These are phyloP conservation scores for Asterella californica DNA, from an alignment of 225 moss, liverwort and hornwort species.

Conservation along the genomic window DNA sequence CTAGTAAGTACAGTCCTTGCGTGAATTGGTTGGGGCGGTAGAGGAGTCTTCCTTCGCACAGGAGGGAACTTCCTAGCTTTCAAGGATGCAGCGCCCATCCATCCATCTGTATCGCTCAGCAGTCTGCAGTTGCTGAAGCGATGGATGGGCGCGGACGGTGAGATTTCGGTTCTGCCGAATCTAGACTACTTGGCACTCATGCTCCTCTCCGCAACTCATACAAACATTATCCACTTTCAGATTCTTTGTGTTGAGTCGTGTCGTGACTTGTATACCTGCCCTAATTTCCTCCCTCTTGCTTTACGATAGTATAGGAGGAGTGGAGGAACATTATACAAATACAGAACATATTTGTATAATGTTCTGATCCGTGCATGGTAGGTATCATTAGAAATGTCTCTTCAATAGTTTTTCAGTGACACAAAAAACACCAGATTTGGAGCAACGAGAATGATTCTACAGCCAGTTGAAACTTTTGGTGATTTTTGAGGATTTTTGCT, in stretches of 20 bases:
- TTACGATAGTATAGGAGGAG: too few species aligned
- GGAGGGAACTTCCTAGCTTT: background rate
- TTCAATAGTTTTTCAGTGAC: too few species aligned
- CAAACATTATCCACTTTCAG: conserved; percentile 19
- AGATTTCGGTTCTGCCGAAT: background rate
- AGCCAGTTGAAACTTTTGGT: too few species aligned
- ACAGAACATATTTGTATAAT: too few species aligned
- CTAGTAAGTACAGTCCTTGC: background rate
- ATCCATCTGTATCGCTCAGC: background rate
- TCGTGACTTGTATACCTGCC: background rate
- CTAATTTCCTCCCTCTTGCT: background rate
- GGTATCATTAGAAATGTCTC: too few species aligned
- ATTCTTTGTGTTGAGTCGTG: background rate
- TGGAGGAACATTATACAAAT: too few species aligned
- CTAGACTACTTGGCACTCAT: background rate
- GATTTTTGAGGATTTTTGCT: too few species aligned
- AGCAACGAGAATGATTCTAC: too few species aligned
- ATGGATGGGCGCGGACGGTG: conserved; percentile 4
- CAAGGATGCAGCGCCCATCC: background rate
- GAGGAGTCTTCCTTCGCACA: background rate
- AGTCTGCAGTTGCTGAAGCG: background rate
- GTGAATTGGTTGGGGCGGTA: too few species aligned
- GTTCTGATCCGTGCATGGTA: too few species aligned
- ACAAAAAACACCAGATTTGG: too few species aligned
- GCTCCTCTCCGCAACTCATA: background rate